Evolutionary conservation across 2,329 filamentous ascomycete genomes (phyloP), one percentile per base, ranked within the genome.

Genomic region (Cercospora sesami): DNA sequence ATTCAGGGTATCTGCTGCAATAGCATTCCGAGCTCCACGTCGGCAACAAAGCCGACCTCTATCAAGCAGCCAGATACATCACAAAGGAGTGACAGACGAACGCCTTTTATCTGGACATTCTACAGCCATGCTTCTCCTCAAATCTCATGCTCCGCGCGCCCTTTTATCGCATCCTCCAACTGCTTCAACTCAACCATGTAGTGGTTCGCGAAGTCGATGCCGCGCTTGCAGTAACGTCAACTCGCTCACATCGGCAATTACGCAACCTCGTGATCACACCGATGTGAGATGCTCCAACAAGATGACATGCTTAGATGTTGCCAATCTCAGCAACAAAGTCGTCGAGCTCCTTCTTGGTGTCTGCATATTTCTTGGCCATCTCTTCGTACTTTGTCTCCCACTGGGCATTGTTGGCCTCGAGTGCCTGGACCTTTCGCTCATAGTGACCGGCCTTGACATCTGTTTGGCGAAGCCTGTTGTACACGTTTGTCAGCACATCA

Each of bases 301-400:
- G 42, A 31, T n/a, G 9, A 26, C 48, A 57, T 18, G 65, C 58
- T 89, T 89, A 98, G 83, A 98, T 94, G 84, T 93, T 95, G 86
- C 90, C 91, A 83, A 98, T 94, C 84, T 97, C 94, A 76, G 85
- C 83, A 84, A 95, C 92, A 82, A 98, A 92, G 74, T 94, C 91
- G 78, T 96, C 90, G 79, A 97, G 85, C 81, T 97, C 93, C 86
- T 94, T 94, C 87, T 96, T 90, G 76, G 93, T 86, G 67, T 86
- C 81, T 74, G 84, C 83, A 86, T 96, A 91, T 85, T 97, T 96
- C 89, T 94, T 91, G 76, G 90, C 82, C 91, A 97, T 96, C 82
- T 98, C 94, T 84, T 98, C 95, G 85, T 96, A 98, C 86, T 99
- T 98, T 82, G 86, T 81, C 86, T 98, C 95, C 94, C 94, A 97